Percentiles rank a stretch among this genome's conserved stretches.
Evolutionary conservation across 2,329 filamentous ascomycete species (phyloP).

Genomic region (Xylariaceae sp.): DNA sequence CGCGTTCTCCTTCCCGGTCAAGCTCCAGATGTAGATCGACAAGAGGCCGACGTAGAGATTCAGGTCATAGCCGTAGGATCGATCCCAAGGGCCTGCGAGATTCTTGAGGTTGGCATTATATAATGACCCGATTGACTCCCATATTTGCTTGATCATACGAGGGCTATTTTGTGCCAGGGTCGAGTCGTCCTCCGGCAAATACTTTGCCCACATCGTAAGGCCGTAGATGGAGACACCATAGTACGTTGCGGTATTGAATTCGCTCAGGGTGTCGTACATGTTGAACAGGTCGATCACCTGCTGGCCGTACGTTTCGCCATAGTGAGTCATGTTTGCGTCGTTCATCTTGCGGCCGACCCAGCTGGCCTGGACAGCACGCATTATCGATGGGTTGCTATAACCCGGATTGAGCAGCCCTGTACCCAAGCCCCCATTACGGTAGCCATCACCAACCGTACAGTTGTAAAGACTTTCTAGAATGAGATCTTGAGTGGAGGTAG

Average conservation of each 20-base stretch:
- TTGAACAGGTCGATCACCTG: conserved; percentile 47
- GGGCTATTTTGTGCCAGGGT: conserved; percentile 39
- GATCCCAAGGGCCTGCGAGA: conserved; percentile 50
- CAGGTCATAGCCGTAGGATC: conserved; percentile 51
- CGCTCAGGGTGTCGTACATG: conserved; percentile 41
- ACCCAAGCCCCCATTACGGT: conserved; percentile 48
- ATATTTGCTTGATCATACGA: conserved; percentile 40
- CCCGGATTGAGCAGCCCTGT: conserved; percentile 49
- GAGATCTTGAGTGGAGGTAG: conserved; percentile 16
- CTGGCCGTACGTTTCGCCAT: conserved; percentile 42
- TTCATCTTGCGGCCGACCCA: conserved; percentile 43
- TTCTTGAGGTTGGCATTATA: conserved; percentile 48
- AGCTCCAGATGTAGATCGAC: conserved; percentile 44
- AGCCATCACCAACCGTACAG: conserved; percentile 45
- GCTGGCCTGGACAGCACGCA: conserved; percentile 46
- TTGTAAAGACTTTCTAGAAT: conserved; percentile 44
- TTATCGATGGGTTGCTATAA: conserved; percentile 42
- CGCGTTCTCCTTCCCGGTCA: conserved; percentile 34
- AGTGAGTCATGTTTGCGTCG: conserved; percentile 45
- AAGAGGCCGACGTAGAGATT: conserved; percentile 46
- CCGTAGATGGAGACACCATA: conserved; percentile 48
- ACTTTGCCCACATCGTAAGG: conserved; percentile 46
- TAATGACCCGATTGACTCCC: conserved; percentile 37
- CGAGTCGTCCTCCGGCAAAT: conserved; percentile 36
- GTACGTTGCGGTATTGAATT: conserved; percentile 37